Percentiles rank a stretch among this genome's conserved stretches.
Conservation (phyloP, 192 early-diverging fungal genomes). For the Allomyces javanicus region DNA sequence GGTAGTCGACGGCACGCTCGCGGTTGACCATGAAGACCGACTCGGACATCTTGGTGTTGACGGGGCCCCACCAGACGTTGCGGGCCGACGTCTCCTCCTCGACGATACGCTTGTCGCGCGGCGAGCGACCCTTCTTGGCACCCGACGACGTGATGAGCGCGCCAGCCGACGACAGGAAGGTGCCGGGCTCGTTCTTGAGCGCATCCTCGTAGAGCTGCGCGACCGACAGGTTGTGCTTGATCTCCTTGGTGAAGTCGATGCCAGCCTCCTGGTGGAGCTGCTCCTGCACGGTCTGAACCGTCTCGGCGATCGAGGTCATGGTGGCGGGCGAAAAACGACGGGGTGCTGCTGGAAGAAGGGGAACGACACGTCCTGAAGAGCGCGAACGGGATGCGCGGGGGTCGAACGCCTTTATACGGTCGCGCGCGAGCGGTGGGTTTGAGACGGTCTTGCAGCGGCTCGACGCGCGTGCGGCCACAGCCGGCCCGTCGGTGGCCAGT, state of each 20-base stretch:
- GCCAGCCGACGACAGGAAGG: slow-evolving; percentile 73
- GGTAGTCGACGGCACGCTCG: slow-evolving; percentile 85
- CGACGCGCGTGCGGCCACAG: too few species aligned
- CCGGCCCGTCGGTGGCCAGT: too few species aligned
- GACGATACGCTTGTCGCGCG: slow-evolving; percentile 93
- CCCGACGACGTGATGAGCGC: slow-evolving; percentile 81
- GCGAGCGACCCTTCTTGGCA: slow-evolving; percentile 80
- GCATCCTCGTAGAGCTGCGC: slow-evolving; percentile 87
- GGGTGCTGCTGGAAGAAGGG: too few species aligned
- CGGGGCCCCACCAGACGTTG: slow-evolving; percentile 95
- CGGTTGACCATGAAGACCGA: slow-evolving; percentile 80
- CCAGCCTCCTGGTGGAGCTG: slow-evolving; percentile 44
- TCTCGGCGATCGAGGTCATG: slow-evolving; percentile 7
- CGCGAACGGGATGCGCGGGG: too few species aligned
- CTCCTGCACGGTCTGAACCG: slow-evolving; percentile 31
- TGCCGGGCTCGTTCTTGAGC: slow-evolving; percentile 61
- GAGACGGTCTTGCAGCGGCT: too few species aligned
- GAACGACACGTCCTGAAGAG: too few species aligned
- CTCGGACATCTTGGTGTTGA: slow-evolving; percentile 77
- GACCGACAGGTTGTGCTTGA: slow-evolving; percentile 66
- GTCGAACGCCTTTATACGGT: too few species aligned
- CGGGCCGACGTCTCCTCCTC: slow-evolving; percentile 65
- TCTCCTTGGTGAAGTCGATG: slow-evolving; percentile 61
- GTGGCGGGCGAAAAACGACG: too few species aligned
- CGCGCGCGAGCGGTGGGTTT: too few species aligned